Evolutionary conservation across 108 stramenopile species (phyloP), one percentile per base, ranked within the genome.

Genomic region (Fragilaria radians): DNA sequence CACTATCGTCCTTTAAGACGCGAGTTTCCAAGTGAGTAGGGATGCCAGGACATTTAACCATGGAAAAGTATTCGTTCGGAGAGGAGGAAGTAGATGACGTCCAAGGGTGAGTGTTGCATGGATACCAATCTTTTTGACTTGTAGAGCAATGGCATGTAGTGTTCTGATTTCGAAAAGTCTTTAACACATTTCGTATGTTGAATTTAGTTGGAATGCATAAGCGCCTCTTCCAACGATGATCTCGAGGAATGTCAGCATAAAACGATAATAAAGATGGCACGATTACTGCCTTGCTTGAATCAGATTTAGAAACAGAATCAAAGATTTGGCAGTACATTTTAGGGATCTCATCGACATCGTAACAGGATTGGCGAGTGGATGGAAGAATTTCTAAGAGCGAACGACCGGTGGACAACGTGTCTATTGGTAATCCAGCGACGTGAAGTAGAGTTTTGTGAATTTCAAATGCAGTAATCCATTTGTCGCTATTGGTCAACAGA

Each of bases 221-320:
- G 7, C 14, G 11, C 7, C 7, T 42, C 36, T 42, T 42, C 36
- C 36, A 42, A 14, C 36, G 36, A 42, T 69, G 55, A 17, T 48
- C 57, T 54, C 46, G 59, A 23, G 77, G 74, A 14, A 82, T 82
- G 52, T 82, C 74, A 4, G 80, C 74, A 31, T 76, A 82, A 54
- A 75, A 82, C 1, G 80, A 82, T n/a, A 76, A 46, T 26, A 78
- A 57, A 9, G 77, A 78, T 9, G 80, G 77, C 19, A 71, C 71
- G n/a, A n/a, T n/a, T n/a, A n/a, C n/a, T n/a, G n/a, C n/a, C n/a
- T n/a, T n/a, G n/a, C n/a, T n/a, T n/a, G n/a, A n/a, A n/a, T 0
- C 7, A 1, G 36, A 9, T 29, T 46, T 46, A 9, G 21, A 28
- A 28, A 7, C 17, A 17, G 22, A 46, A 3, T 57, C 0, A 3